These are phyloP conservation scores for Chenopodium berlandieri DNA, from an alignment of 148 eudicot species.

Conservation along the genomic window DNA sequence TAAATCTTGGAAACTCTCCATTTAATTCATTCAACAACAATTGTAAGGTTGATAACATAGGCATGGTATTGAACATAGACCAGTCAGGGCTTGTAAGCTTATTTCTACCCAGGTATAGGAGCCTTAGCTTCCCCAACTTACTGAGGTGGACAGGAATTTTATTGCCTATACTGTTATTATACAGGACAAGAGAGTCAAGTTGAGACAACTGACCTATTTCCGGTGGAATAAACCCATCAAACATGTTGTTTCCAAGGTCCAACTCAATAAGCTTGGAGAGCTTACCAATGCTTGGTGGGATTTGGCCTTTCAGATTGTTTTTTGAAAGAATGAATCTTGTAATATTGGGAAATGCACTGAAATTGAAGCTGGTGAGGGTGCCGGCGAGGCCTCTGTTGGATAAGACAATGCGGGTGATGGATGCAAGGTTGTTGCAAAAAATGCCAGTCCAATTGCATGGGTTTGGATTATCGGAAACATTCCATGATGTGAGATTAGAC, in stretches of 20 bases:
- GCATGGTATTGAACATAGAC: constrained; percentile 48
- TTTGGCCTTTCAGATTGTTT: constrained; percentile 46
- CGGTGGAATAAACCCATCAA: constrained; percentile 42
- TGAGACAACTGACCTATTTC: constrained; percentile 52
- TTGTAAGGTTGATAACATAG: constrained; percentile 41
- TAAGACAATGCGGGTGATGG: constrained; percentile 41
- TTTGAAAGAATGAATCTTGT: constrained; percentile 36
- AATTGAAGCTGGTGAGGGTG: constrained; percentile 35
- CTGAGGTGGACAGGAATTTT: constrained; percentile 49
- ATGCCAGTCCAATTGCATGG: constrained; percentile 74
- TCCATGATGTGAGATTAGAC: constrained; percentile 57
- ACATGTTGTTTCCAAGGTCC: constrained; percentile 46
- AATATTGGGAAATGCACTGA: constrained; percentile 52
- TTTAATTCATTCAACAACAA: constrained; percentile 36
- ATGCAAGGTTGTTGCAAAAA: constrained; percentile 30
- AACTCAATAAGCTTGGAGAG: constrained; percentile 46
- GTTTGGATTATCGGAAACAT: constrained; percentile 27
- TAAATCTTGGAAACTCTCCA: constrained; percentile 56
- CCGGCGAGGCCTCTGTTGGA: constrained; percentile 37
- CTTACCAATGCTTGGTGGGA: constrained; percentile 51
- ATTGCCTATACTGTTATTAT: constrained; percentile 36
- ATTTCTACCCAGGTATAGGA: constrained; percentile 60
- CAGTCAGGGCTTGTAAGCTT: constrained; percentile 52
- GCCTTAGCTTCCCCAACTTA: constrained; percentile 38
- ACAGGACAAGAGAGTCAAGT: constrained; percentile 41